These are phyloP conservation scores for Plicaturopsis crispa DNA, from an alignment of 768 basidiomycete genomes.

Conservation along the genomic window DNA sequence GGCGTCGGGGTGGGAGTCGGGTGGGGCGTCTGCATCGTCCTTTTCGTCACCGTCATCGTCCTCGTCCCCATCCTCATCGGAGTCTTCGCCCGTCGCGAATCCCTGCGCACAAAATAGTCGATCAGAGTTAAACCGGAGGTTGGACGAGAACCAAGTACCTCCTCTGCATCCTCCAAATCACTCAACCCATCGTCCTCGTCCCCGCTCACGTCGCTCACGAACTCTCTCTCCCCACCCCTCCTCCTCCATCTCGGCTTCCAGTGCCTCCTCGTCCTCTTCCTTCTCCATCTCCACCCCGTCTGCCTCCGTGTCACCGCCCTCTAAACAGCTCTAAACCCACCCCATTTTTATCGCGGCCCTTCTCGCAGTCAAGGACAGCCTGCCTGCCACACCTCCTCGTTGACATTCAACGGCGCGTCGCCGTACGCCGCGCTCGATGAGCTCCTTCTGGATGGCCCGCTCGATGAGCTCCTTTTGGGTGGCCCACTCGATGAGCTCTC, in stretches of 20 bases:
- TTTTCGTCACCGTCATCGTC: slow-evolving; percentile 31
- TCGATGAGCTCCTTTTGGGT: slow-evolving; percentile 97
- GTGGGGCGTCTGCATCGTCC: slow-evolving; percentile 34
- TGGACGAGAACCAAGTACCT: too few species aligned
- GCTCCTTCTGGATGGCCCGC: slow-evolving; percentile 90
- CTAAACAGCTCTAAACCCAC: slow-evolving; percentile 39
- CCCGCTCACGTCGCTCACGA: slow-evolving; percentile 69
- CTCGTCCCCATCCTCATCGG: slow-evolving; percentile 34
- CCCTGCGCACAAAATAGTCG: neutral
- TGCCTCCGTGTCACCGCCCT: too few species aligned
- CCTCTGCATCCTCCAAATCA: slow-evolving; percentile 64
- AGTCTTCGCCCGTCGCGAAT: slow-evolving; percentile 29
- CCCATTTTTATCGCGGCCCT: slow-evolving; percentile 33
- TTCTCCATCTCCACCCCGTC: slow-evolving; percentile 49
- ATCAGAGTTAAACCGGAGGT: too few species aligned
- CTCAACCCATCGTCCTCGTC: slow-evolving; percentile 60
- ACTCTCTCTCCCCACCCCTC: slow-evolving; percentile 58
- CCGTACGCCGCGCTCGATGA: slow-evolving; percentile 96
- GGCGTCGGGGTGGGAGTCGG: too few species aligned
- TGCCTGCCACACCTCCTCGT: slow-evolving; percentile 94
- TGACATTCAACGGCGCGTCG: slow-evolving; percentile 95
- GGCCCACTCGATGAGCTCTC: slow-evolving; percentile 91
- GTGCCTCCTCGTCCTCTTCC: slow-evolving; percentile 44
- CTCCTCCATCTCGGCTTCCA: slow-evolving; percentile 39
- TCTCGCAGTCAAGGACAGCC: slow-evolving; percentile 83